Evolutionary conservation across 2,329 filamentous ascomycete genomes (phyloP), one percentile per base, ranked within the genome.

Genomic region (Aspergillus intermedius): DNA sequence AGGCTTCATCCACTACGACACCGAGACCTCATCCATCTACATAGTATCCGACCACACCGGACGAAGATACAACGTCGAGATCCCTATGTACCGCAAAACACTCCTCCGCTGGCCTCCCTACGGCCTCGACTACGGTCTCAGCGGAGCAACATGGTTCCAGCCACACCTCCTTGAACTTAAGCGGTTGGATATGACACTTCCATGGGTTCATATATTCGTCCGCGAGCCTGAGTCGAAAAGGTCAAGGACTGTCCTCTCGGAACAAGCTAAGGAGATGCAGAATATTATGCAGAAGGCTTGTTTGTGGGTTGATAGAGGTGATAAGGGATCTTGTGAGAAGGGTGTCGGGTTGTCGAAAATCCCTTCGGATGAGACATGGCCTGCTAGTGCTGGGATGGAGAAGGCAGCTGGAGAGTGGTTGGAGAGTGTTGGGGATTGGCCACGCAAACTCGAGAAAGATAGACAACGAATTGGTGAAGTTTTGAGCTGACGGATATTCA

Each of bases 261-360:
- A 53, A 0, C 72, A 74, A 52, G 66, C 64, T 5, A 55, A 58
- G 21, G 70, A 74, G 46, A 68, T 74, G 64, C 67, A 67, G 1
- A 64, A 68, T 35, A 52, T 67, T 8, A 67, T 74, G 69, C 68
- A 62, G 4, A 56, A 64, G 25, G 70, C 70, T 3, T 74, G 72
- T 54, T 74, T 74, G 50, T 72, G 65, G 60, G 70, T 69, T 0
- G 10, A 30, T 30, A 30, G 10, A 4, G 25, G 9, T 30, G 10
- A 10, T 10, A 30, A 30, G 10, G 25, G 12, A 30, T 10, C 5
- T 5, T 60, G 65, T 5, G 69, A 71, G 50, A 69, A 65, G 42
- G 66, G 68, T 0, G 70, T 72, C n/a, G 59, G 53, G 3, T 34
- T 64, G 19, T 32, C 25, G 30, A n/a, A 21, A 12, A 13, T 35